A percentile compares a stretch with the other conserved stretches of the same genome.
phyloP scores from a whole-genome alignment of 129 eudicot genomes.

The Lactuca saligna region DNA sequence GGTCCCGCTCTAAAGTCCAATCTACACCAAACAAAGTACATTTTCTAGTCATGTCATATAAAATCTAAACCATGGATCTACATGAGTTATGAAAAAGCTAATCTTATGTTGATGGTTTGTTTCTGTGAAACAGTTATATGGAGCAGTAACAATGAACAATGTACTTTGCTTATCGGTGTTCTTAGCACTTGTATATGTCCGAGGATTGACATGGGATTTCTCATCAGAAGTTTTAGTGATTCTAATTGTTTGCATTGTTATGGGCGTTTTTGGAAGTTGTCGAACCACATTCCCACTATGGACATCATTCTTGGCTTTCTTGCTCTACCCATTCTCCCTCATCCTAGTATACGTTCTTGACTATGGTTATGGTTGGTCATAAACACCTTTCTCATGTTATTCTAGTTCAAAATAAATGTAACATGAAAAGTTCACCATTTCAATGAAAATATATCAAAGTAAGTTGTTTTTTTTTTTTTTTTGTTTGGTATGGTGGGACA shows the following conservation, averaged over 20 bases:
- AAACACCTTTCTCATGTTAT: conserved; percentile 4
- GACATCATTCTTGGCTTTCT: conserved; percentile 74
- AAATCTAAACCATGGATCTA: background rate
- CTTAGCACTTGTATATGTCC: conserved; percentile 70
- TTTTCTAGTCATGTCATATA: background rate
- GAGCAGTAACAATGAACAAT: conserved; percentile 91
- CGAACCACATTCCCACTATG: conserved; percentile 88
- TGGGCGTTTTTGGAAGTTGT: conserved; percentile 75
- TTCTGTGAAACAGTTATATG: conserved; percentile 61
- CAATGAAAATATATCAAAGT: conserved; percentile 7
- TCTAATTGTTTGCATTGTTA: conserved; percentile 67
- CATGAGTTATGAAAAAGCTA: background rate
- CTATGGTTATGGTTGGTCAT: conserved; percentile 79
- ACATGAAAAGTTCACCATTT: conserved; percentile 1
- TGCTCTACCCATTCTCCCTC: conserved; percentile 77
- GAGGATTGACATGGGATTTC: conserved; percentile 86
- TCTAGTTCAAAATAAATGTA: conserved; percentile 19
- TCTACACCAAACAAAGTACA: background rate
- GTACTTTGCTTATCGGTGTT: conserved; percentile 73
- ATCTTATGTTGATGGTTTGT: background rate
- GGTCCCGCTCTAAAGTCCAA: background rate
- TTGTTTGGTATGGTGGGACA: conserved; percentile 12
- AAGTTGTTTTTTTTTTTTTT: background rate
- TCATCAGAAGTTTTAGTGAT: conserved; percentile 81
- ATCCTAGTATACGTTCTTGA: conserved; percentile 82